Percentiles rank a stretch among this genome's conserved stretches.
These are phyloP conservation scores for Xylaria telfairii DNA, from an alignment of 495 filamentous ascomycete species.

Conservation along the genomic window DNA sequence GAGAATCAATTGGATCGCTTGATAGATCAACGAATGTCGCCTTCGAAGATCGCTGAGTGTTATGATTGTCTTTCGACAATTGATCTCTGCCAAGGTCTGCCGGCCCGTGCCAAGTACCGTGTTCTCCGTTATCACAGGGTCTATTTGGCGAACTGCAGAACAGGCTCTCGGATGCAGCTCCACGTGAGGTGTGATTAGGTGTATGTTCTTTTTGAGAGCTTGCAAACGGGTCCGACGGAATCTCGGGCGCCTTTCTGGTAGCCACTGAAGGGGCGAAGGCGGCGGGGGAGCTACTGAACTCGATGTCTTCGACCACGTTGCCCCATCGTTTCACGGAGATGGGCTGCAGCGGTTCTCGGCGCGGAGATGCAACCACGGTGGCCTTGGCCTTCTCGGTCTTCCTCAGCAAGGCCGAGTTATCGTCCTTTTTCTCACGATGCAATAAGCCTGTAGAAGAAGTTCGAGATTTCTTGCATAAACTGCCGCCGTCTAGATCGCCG, in stretches of 20 bases:
- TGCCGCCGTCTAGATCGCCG: constrained; percentile 37
- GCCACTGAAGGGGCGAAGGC: constrained; percentile 4
- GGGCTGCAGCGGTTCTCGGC: constrained; percentile 15
- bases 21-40: constrained; percentile 38
- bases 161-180: constrained; percentile 21
- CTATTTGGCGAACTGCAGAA: constrained; percentile 30
- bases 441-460: constrained; percentile 17
- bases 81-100: background rate
- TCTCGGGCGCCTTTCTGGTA: background rate
- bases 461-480: constrained; percentile 31
- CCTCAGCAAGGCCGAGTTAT: constrained; percentile 10
- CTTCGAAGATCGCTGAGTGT: constrained; percentile 11
- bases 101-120: background rate
- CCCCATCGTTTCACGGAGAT: constrained; percentile 29
- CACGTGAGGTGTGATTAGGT: background rate
- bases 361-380: constrained; percentile 11
- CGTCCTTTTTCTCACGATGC: constrained; percentile 21
- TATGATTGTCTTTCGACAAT: constrained; percentile 7
- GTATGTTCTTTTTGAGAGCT: constrained; percentile 30
- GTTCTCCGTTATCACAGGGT: background rate
- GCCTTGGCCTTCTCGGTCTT: constrained; percentile 3
- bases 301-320: constrained; percentile 33
- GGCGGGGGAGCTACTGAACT: constrained; percentile 35
- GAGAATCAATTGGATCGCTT: constrained; percentile 24
- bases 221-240: constrained; percentile 35